A percentile compares a stretch with the other conserved stretches of the same genome.
Evolutionary conservation across 129 eudicot species (phyloP).

Genomic region (Cynara cardunculus): DNA sequence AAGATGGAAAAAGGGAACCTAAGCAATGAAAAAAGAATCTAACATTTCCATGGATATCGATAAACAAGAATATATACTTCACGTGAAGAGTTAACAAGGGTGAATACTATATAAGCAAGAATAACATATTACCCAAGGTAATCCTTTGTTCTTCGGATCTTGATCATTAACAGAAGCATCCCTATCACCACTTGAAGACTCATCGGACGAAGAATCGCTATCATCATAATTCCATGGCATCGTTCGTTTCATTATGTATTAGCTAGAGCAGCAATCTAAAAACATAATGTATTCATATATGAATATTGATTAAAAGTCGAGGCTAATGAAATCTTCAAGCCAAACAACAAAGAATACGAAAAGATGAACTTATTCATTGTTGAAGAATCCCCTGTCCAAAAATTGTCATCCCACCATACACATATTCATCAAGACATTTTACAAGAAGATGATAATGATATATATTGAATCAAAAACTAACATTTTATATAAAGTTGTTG

Average conservation of each 20-base stretch:
- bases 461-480: no score
- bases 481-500: neutral
- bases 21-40: neutral
- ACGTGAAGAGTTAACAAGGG: no score
- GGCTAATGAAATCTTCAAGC: neutral
- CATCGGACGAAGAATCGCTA: slow-evolving; percentile 53
- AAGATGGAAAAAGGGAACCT: neutral
- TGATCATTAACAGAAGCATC: slow-evolving; percentile 48
- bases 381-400: neutral
- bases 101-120: neutral
- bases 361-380: neutral
- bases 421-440: neutral
- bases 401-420: neutral
- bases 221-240: slow-evolving; percentile 60
- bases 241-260: slow-evolving; percentile 56
- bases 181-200: slow-evolving; percentile 42
- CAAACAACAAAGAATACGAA: neutral
- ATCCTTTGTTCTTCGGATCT: slow-evolving; percentile 24
- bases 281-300: neutral
- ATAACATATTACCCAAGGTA: slow-evolving; percentile 38
- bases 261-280: slow-evolving; percentile 7
- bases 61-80: no score
- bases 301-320: neutral
- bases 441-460: neutral
- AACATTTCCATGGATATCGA: neutral